Evolutionary conservation across 2,329 filamentous ascomycete species (phyloP), one percentile per base, ranked within the genome.

Genomic region (Fusarium papillatum): DNA sequence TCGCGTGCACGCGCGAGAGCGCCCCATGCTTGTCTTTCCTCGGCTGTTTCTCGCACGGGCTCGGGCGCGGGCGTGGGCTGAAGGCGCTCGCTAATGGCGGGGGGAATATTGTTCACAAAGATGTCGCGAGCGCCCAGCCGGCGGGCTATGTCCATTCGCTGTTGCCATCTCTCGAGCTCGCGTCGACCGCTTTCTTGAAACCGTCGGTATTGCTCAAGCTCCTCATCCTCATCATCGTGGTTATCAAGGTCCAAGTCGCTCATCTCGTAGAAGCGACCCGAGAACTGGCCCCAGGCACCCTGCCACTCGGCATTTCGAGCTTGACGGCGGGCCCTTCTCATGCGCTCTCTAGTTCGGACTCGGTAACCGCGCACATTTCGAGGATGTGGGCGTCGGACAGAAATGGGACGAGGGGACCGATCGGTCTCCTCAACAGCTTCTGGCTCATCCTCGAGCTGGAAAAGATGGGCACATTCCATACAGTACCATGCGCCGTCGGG

Each of bases 401-500:
- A 69, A 66, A 81, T 80, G 36, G 81, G 80, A 16, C 80, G 80
- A 61, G 81, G 77, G n/a, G 83, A 81, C 3, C 76, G 76, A 22
- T 85, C 81, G 57, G 81, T 80, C 55, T 84, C 74, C 55, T 86
- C 85, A 7, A 81, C 81, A 24, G 73, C 48, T 36, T 80, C 78
- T 63, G 81, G 79, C n/a, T 84, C 81, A 10, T 83, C 79, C 4
- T 78, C 74, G 26, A 83, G 79, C 24, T 83, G 79, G 60, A 90
- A 86, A 29, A 89, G 82, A 73, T 90, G 88, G 73, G 88, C 83
- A 84, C 97, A 99, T 79, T 94, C 92, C 84, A 97, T 93, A 86
- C 97, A 99, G 83, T 96, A 98, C 96, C 96, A 99, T 76, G 93
- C 88, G 34, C 94, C 94, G 36, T 89, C 86, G 26, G 96, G 95